These are phyloP conservation scores for Tetrapisispora fleetii DNA, from an alignment of 805 yeast species.

Conservation along the genomic window DNA sequence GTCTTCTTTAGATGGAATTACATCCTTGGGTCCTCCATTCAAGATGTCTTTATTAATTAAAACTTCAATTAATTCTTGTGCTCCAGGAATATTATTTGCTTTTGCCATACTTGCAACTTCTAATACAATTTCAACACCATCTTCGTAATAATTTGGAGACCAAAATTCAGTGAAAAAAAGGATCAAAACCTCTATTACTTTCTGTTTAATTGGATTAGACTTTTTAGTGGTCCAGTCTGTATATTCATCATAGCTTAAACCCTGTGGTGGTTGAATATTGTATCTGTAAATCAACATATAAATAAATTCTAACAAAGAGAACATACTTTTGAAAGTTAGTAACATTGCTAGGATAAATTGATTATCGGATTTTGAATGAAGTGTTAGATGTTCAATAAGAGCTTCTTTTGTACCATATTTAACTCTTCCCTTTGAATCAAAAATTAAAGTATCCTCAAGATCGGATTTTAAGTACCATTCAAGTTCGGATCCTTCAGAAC, in stretches of 20 bases:
- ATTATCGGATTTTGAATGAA: constrained; percentile 50
- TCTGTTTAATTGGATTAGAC: constrained; percentile 50
- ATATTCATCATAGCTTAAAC: constrained; percentile 70
- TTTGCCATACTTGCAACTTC: constrained; percentile 32
- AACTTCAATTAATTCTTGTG: constrained; percentile 28
- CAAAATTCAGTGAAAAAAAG: constrained; percentile 57
- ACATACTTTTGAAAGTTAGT: constrained; percentile 61
- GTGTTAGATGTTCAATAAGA: constrained; percentile 66
- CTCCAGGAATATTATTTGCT: constrained; percentile 33
- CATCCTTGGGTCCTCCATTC: background rate
- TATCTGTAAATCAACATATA: constrained; percentile 50
- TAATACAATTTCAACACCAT: constrained; percentile 25
- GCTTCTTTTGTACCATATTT: constrained; percentile 79
- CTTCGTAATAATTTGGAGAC: constrained; percentile 48
- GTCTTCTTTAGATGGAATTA: background rate
- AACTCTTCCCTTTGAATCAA: constrained; percentile 57
- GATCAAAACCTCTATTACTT: constrained; percentile 56
- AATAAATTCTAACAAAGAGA: constrained; percentile 53
- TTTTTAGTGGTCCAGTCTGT: constrained; percentile 62
- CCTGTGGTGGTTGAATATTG: constrained; percentile 77
- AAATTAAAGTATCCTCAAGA: constrained; percentile 44
- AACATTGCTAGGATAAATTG: constrained; percentile 58
- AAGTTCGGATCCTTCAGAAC: constrained; percentile 26
- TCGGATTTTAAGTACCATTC: constrained; percentile 70
- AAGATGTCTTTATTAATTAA: constrained; percentile 16